Evolutionary conservation across 805 yeast species (phyloP).

Genomic region (Saccharomycopsis oosterbeekiorum): DNA sequence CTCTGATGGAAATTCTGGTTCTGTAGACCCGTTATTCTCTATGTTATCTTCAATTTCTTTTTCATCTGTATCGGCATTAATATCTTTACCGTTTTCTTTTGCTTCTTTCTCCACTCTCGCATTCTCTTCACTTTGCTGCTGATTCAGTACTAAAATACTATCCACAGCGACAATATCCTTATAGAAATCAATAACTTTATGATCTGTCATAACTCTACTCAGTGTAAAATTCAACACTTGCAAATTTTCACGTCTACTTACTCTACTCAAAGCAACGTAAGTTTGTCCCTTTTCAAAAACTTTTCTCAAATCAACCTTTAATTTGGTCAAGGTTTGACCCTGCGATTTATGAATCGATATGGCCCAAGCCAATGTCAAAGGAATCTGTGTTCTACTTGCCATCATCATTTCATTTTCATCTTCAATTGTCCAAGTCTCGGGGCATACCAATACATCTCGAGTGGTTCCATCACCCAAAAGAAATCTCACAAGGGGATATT

Average conservation of each 20-base stretch:
- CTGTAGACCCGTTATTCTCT: not conserved
- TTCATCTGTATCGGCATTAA: not conserved
- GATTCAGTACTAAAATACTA: not conserved
- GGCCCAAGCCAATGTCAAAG: slow-evolving; percentile 93
- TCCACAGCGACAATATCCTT: slow-evolving; percentile 30
- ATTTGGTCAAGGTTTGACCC: slow-evolving; percentile 77
- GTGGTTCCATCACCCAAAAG: slow-evolving; percentile 58
- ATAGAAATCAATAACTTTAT: slow-evolving; percentile 64
- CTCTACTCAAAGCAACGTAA: slow-evolving; percentile 90
- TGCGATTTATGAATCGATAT: slow-evolving; percentile 92
- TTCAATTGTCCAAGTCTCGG: slow-evolving; percentile 73
- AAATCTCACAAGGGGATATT: slow-evolving; percentile 73
- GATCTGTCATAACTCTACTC: slow-evolving; percentile 56
- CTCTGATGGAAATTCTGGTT: not conserved
- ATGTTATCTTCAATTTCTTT: not conserved
- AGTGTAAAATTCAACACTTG: slow-evolving; percentile 69
- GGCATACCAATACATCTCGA: slow-evolving; percentile 51
- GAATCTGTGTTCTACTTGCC: slow-evolving; percentile 72
- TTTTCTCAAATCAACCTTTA: slow-evolving; percentile 62
- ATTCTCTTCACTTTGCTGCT: not conserved
- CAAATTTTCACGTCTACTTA: slow-evolving; percentile 70
- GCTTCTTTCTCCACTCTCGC: not conserved
- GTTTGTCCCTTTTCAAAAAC: slow-evolving; percentile 92
- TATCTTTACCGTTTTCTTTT: not conserved
- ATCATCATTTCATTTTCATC: slow-evolving; percentile 56